Conservation (phyloP, 129 eudicot genomes). For the Saposhnikovia divaricata region DNA sequence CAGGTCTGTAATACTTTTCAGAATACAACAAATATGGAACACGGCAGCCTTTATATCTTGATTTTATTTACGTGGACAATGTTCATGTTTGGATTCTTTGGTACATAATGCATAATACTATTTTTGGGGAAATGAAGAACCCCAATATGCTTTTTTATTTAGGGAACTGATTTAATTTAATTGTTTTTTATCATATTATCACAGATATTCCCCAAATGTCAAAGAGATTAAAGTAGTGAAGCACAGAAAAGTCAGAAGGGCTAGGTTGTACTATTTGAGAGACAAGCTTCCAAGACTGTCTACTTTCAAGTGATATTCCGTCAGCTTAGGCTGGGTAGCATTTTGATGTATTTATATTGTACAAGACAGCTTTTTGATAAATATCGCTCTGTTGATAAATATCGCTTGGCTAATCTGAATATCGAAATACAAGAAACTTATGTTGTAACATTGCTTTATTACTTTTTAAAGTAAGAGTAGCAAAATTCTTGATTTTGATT, state of each 20-base stretch:
- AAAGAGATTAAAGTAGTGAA: constrained; percentile 70
- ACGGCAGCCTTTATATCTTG: neutral
- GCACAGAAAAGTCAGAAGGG: constrained; percentile 88
- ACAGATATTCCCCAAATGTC: constrained; percentile 79
- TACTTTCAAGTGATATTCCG: constrained; percentile 51
- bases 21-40: neutral
- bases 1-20: neutral
- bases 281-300: constrained; percentile 95
- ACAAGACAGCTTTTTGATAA: neutral
- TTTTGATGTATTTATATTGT: neutral
- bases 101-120: neutral
- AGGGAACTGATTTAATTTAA: constrained; percentile 1
- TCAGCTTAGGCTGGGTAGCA: neutral
- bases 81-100: neutral
- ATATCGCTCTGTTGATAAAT: neutral
- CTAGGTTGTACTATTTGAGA: constrained; percentile 76
- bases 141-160: neutral
- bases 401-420: neutral
- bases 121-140: neutral
- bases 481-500: neutral
- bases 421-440: neutral
- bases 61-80: neutral
- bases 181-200: neutral
- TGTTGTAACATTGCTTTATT: neutral
- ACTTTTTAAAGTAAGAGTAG: neutral